Conservation (phyloP, 2,329 filamentous ascomycete genomes). For the Beauveria bassiana region DNA sequence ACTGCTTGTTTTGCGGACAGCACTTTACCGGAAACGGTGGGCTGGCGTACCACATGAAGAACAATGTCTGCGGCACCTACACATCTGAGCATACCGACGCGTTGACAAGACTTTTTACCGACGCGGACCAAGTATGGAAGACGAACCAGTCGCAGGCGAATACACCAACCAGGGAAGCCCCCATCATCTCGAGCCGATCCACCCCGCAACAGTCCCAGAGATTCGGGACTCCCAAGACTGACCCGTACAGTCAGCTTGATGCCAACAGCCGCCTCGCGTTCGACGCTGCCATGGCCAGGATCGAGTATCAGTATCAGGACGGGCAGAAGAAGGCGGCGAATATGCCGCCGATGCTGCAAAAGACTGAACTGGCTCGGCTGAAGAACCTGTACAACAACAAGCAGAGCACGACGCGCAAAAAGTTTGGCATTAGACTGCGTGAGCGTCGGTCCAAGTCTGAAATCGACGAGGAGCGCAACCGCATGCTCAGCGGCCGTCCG, state of each 20-base stretch:
- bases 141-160: background rate
- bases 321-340: constrained; percentile 33
- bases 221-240: background rate
- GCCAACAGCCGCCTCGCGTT: constrained; percentile 13
- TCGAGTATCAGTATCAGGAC: constrained; percentile 28
- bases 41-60: constrained; percentile 36
- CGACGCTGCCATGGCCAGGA: constrained; percentile 21
- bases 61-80: constrained; percentile 39
- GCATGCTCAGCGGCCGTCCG: constrained; percentile 20
- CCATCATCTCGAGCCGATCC: background rate
- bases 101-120: background rate
- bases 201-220: background rate
- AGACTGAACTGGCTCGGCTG: constrained; percentile 31
- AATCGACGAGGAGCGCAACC: constrained; percentile 36
- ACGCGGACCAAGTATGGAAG: background rate
- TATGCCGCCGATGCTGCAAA: constrained; percentile 25
- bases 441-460: constrained; percentile 39
- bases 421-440: constrained; percentile 47
- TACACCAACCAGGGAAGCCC: background rate
- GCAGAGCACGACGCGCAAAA: constrained; percentile 49
- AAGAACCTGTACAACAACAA: constrained; percentile 48
- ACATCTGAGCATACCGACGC: constrained; percentile 12
- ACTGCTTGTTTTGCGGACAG: constrained; percentile 39
- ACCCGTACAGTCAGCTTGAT: background rate
- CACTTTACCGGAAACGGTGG: constrained; percentile 34